Base-by-base conservation (phyloP, 176 grass and related monocot genomes). In the Eragrostis curvula region DNA sequence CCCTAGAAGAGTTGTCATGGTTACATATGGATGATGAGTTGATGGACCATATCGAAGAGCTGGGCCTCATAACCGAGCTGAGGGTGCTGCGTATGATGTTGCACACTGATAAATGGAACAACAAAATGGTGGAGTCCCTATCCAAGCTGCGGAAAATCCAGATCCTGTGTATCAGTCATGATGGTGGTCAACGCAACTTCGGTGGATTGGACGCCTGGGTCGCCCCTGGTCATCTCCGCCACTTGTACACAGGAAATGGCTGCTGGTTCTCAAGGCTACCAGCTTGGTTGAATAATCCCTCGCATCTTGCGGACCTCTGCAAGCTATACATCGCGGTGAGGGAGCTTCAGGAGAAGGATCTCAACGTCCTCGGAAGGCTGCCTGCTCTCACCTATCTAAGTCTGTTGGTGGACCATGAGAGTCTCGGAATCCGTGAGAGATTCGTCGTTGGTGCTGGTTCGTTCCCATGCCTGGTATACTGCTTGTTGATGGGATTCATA, bases 231-330 rank as follows among this genome's bases (percentile, higher is more conserved):
- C 25, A 62, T 8, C 55, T 82, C 0, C 53, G 50, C 1, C 0
- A 0, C 2, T 21, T 70, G 57, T 0, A 0, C 0, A 4, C 1
- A 8, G 0, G 0, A 0, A 0, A 0, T 1, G 1, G 40, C 16
- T 47, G 2, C 0, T 70, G 68, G 13, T 82, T 71, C 41, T 16
- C 17, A 16, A 9, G 1, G 17, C 28, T 73, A 44, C 80, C 68
- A 0, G 25, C 0, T 0, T 71, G 53, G 55, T 48, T 82, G 1
- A 48, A 82, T n/a, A 21, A 23, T 9, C 39, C 12, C 1, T 46
- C 13, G 0, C 2, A 16, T 11, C 40, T 30, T 13, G 9, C 1
- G 0, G 12, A 70, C 5, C 6, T 70, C 3, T 1, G 5, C n/a
- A 8, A 24, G 41, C 67, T 70, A 6, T 24, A 3, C 41, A 74